A percentile compares a stretch with the other conserved stretches of the same genome.
phyloP scores from a whole-genome alignment of 345 rosid genomes.

The Eucalyptus fibrosa region DNA sequence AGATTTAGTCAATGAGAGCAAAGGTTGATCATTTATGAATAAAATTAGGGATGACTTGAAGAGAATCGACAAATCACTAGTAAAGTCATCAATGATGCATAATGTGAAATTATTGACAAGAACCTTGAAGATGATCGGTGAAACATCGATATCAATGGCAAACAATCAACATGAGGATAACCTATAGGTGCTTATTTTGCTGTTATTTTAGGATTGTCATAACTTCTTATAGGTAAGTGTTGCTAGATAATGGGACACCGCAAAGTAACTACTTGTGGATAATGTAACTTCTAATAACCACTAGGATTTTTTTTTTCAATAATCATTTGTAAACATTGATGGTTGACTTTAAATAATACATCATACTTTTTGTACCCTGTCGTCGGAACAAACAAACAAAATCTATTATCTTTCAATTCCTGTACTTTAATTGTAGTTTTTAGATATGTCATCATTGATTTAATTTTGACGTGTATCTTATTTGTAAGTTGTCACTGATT shows the following conservation, averaged over 20 bases:
- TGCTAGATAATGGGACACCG: background rate
- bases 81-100: background rate
- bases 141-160: background rate
- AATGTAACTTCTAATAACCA: background rate
- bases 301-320: no score
- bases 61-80: fast-evolving
- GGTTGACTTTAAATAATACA: background rate
- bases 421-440: background rate
- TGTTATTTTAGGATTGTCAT: fast-evolving
- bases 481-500: no score
- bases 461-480: fast-evolving
- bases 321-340: background rate
- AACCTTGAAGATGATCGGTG: fast-evolving
- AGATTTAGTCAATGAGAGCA: background rate
- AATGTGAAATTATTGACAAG: background rate
- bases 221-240: no score
- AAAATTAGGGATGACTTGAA: background rate
- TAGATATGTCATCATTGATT: no score
- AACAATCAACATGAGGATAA: background rate
- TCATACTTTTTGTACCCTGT: background rate
- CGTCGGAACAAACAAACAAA: fast-evolving
- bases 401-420: background rate
- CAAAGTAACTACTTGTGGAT: background rate
- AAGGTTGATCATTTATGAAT: background rate
- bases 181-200: background rate